These are phyloP conservation scores for Neurospora sp. DNA, from an alignment of 495 filamentous ascomycete species.

Conservation along the genomic window DNA sequence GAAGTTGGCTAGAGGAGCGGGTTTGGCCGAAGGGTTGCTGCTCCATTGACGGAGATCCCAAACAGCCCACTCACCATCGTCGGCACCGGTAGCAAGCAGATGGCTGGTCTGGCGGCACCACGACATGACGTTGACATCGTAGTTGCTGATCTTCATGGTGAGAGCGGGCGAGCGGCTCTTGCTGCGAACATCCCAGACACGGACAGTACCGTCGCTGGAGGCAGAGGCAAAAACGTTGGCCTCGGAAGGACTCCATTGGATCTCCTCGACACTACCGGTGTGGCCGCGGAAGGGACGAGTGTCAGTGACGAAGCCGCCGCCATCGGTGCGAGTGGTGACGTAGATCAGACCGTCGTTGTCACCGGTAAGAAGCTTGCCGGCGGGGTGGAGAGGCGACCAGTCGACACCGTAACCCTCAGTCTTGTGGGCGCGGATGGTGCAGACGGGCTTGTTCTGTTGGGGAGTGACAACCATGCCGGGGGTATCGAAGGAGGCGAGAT, in stretches of 20 bases:
- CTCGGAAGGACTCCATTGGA: conserved; percentile 93
- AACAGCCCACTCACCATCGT: conserved; percentile 89
- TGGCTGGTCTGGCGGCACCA: conserved; percentile 83
- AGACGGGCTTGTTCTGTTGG: conserved; percentile 73
- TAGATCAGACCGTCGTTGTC: conserved; percentile 88
- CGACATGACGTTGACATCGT: conserved; percentile 90
- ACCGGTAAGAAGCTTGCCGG: conserved; percentile 80
- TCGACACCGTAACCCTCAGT: conserved; percentile 89
- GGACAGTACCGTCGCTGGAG: conserved; percentile 85
- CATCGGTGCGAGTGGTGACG: conserved; percentile 70
- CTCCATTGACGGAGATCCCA: conserved; percentile 90
- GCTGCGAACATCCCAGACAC: conserved; percentile 88
- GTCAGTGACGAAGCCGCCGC: conserved; percentile 79
- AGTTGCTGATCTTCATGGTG: conserved; percentile 69
- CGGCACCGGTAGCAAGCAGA: conserved; percentile 83
- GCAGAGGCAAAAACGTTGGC: conserved; percentile 86
- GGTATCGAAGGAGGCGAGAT: conserved; percentile 77
- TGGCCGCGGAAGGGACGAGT: conserved; percentile 73
- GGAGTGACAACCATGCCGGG: conserved; percentile 72
- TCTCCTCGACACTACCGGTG: conserved; percentile 76
- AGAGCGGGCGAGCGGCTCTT: conserved; percentile 78
- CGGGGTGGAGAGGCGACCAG: conserved; percentile 69
- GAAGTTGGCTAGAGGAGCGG: conserved; percentile 77
- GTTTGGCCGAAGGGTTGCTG: conserved; percentile 50
- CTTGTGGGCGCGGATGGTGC: conserved; percentile 82